Conservation (phyloP, 352 stramenopile species). For the Phytophthora cryptogea region DNA sequence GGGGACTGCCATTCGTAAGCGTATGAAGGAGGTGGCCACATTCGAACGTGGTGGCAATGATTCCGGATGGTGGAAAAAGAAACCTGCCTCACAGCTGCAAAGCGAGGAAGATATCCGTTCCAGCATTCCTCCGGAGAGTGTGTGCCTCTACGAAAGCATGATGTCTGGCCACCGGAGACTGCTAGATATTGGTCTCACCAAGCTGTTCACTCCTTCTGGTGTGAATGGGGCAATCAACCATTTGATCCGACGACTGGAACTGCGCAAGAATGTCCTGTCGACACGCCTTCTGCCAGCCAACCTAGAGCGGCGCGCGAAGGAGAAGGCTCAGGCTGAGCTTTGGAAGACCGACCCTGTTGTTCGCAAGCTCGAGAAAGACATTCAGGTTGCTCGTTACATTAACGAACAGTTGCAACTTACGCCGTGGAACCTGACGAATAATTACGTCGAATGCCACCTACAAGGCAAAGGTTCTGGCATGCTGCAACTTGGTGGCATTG, state of each 20-base stretch:
- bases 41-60: slow-evolving; percentile 86
- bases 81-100: slow-evolving; percentile 57
- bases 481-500: slow-evolving; percentile 78
- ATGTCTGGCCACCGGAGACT: slow-evolving; percentile 84
- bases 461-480: slow-evolving; percentile 87
- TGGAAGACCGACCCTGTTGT: slow-evolving; percentile 75
- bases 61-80: slow-evolving; percentile 87
- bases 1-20: slow-evolving; percentile 80
- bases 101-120: slow-evolving; percentile 80
- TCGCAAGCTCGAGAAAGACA: slow-evolving; percentile 77
- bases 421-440: slow-evolving; percentile 86
- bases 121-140: slow-evolving; percentile 75
- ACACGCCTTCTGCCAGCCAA: slow-evolving; percentile 55
- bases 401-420: slow-evolving; percentile 80
- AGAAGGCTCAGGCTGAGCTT: slow-evolving; percentile 69
- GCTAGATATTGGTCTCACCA: slow-evolving; percentile 80
- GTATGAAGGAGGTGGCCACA: slow-evolving; percentile 85
- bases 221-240: slow-evolving; percentile 77
- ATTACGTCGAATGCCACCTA: slow-evolving; percentile 86
- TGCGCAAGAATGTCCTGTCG: slow-evolving; percentile 62
- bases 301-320: slow-evolving; percentile 54
- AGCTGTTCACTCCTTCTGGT: slow-evolving; percentile 74
- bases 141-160: slow-evolving; percentile 89
- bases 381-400: slow-evolving; percentile 84
- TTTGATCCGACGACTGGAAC: slow-evolving; percentile 73